Evolutionary conservation across 305 asterid genomes (phyloP), one percentile per base, ranked within the genome.

Genomic region (Solanum chacoense): DNA sequence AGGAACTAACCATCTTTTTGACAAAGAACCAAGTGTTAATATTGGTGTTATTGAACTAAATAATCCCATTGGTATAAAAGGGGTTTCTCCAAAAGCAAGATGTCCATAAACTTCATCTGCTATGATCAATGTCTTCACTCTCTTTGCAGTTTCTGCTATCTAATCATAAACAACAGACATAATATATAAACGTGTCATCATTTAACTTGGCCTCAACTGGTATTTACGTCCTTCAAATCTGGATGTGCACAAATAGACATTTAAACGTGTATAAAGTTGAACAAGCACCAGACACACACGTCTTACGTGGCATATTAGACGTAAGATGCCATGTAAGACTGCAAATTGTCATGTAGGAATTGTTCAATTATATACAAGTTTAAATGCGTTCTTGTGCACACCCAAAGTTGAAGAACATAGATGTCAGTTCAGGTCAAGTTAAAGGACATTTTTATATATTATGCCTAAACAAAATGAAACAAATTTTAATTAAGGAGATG

Each of bases 61-160:
- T 89, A 88, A 86, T 31, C 92, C 92, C 93, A 90, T 91, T 20
- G 92, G 85, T 65, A 86, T 91, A 74, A 91, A 91, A 34, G 93
- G 92, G 32, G 65, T 90, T 73, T 77, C 85, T 42, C 93, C 93
- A 45, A 91, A 90, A 31, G 90, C 88, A 31, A 91, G 91, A 73
- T 91, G 92, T 4, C 92, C 93, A 32, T 91, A 91, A 32, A 90
- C 93, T 91, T 91, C 93, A 88, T 91, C 92, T 87, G 93, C 91
- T 80, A 91, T 85, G 11, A 91, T 78, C 28, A 88, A 67, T 35
- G 89, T 80, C 38, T 85, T 74, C 67, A 91, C 91, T 88, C 79
- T 83, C 79, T 90, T 74, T 75, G 92, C 93, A 16, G 89, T 88
- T 90, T 90, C 90, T 81, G 92, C 93, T 34, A 91, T 88, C 93